phyloP scores from a whole-genome alignment of 108 stramenopile genomes.

The Stephanodiscus triporus region DNA sequence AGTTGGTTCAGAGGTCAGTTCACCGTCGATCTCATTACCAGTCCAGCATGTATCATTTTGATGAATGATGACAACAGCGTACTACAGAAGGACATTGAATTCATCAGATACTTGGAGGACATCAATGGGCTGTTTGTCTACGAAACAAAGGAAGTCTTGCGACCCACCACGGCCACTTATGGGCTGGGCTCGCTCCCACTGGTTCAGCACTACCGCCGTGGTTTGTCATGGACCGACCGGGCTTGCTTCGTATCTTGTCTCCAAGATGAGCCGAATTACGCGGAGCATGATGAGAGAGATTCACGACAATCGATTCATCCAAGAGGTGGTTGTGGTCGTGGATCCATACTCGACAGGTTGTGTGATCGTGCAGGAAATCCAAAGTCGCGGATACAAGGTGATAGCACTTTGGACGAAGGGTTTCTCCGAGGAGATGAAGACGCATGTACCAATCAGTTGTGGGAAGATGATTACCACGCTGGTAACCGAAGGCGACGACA shows the following conservation, averaged over 20 bases:
- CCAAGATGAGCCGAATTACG: slow-evolving; percentile 73
- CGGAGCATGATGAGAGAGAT: slow-evolving; percentile 58
- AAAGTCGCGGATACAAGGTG: slow-evolving; percentile 74
- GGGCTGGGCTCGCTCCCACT: slow-evolving; percentile 43
- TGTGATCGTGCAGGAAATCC: slow-evolving; percentile 82
- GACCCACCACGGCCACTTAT: slow-evolving; percentile 61
- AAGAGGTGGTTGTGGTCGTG: slow-evolving; percentile 87
- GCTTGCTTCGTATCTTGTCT: slow-evolving; percentile 73
- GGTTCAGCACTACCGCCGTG: slow-evolving; percentile 57
- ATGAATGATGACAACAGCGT: slow-evolving; percentile 69
- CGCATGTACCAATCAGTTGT: slow-evolving; percentile 21
- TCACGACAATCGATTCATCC: slow-evolving; percentile 80
- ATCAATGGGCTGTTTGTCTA: slow-evolving; percentile 84
- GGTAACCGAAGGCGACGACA: slow-evolving; percentile 22
- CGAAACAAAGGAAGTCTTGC: slow-evolving; percentile 72
- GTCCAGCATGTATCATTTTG: slow-evolving; percentile 76
- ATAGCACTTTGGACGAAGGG: slow-evolving; percentile 79
- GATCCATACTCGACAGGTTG: slow-evolving; percentile 90
- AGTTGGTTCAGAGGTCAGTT: slow-evolving; percentile 65
- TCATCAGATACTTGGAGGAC: slow-evolving; percentile 81
- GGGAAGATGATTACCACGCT: slow-evolving; percentile 29
- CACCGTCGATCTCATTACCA: slow-evolving; percentile 74
- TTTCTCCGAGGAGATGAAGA: slow-evolving; percentile 49
- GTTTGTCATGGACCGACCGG: slow-evolving; percentile 71
- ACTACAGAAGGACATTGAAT: slow-evolving; percentile 71